Base-by-base conservation (phyloP, 2,329 filamentous ascomycete genomes). In the Cercospora zeina region DNA sequence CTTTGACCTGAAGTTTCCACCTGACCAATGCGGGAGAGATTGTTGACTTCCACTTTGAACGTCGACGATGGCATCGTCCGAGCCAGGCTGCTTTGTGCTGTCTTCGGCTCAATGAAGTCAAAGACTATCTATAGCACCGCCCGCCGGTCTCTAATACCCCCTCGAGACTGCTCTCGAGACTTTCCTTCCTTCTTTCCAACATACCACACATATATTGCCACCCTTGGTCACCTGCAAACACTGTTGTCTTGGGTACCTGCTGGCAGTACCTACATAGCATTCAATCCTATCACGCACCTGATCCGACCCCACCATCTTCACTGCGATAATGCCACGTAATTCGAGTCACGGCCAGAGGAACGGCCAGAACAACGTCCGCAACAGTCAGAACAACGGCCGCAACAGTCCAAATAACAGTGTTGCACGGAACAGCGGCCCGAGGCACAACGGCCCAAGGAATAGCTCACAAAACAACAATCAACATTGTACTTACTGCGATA, bases 211-310 rank as follows among this genome's bases (percentile, higher is more conserved):
- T 24, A 27, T 14, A n/a, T 49, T 10, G 19, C 21, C 21, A 27
- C 13, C 14, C 42, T 27, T 21, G 24, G 5, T 49, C 27, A 27
- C 42, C 21, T 49, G 21, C 42, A 49, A 49, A 13, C 24, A 27
- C 11, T n/a, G 9, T 24, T 27, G 21, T 27, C 13, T 49, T 30
- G 42, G 42, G 21, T 49, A 27, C 13, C 42, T 49, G 42, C 42
- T 49, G 42, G 42, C 42, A 49, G 42, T 49, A 49, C 42, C 42
- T 49, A 13, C 42, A 49, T 27, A 30, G 42, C 27, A 49, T 14
- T 49, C 42, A 27, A 27, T 27, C 42, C 13, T 3, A 49, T 6
- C 42, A 19, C 42, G 42, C 42, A 24, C 1, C 21, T 49, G 24
- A 4, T 11, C 11, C 13, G 13, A 27, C 42, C 42, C 10, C 14